Evolutionary conservation across 805 yeast genomes (phyloP), one percentile per base, ranked within the genome.

Genomic region (Starmerella riodocensis): DNA sequence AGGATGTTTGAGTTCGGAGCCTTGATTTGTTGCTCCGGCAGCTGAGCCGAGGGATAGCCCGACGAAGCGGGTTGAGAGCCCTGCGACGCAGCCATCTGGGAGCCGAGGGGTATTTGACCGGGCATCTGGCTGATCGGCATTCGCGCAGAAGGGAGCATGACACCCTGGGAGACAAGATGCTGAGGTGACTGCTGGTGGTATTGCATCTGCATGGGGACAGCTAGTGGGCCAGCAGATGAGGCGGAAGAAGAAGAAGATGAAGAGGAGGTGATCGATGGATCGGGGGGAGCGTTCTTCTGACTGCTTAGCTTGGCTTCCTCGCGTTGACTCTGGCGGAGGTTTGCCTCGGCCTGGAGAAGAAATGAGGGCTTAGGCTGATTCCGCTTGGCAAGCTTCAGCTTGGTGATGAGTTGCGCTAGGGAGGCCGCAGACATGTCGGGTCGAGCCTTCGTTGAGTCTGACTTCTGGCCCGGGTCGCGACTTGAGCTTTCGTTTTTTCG

Each of bases 271-370:
- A 28, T 14, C 9, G 18, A 13, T n/a, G n/a, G n/a, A n/a, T n/a
- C n/a, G n/a, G n/a, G n/a, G n/a, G n/a, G n/a, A n/a, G n/a, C n/a
- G n/a, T n/a, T n/a, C 14, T 14, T 16, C 8, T 14, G 9, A 8
- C 9, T 28, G 9, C 17, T 11, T 11, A 14, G 17, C 17, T 28
- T 14, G 12, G 12, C 17, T 20, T 16, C 33, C 22, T 31, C 34
- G 11, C 9, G 16, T 6, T 36, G 36, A 21, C 45, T 41, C 25
- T 41, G 41, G 4, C 33, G 19, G 25, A 32, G 23, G 34, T 44
- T 44, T 7, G 42, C 43, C 34, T 45, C 39, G n/a, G 50, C 50
- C 29, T 46, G 49, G 13, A 38, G 19, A 20, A 46, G 39, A 27
- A 46, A 46, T 2, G 35, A 29, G 4, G 50, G 50, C 36, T 41